phyloP scores from a whole-genome alignment of 1,284 basidiomycete species.

The Neolentinus lepideus region DNA sequence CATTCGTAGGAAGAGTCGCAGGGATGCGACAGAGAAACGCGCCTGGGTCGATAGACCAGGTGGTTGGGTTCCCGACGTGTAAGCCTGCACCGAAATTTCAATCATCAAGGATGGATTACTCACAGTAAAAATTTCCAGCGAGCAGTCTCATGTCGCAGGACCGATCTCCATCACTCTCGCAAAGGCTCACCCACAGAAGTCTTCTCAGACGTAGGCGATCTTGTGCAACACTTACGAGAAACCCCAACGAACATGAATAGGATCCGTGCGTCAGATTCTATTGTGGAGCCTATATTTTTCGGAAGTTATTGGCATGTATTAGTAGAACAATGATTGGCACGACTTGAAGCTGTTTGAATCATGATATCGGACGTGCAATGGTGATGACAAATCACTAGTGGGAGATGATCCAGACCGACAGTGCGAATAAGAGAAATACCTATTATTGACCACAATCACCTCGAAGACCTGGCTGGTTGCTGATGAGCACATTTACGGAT shows the following conservation, averaged over 20 bases:
- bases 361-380: not conserved
- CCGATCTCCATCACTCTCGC: not conserved
- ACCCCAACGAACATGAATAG: too few species aligned
- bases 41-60: not conserved
- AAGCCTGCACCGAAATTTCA: not conserved
- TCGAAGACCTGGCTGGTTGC: not conserved
- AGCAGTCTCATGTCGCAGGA: not conserved
- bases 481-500: not conserved
- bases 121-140: not conserved
- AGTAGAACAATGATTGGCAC: not conserved
- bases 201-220: too few species aligned
- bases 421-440: too few species aligned
- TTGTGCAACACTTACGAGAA: too few species aligned
- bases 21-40: not conserved
- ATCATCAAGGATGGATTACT: not conserved
- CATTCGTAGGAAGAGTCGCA: not conserved
- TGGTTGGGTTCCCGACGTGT: not conserved
- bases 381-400: too few species aligned
- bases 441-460: not conserved
- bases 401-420: too few species aligned
- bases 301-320: not conserved
- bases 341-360: not conserved
- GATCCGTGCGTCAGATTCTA: too few species aligned
- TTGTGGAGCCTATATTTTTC: too few species aligned
- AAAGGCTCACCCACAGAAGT: not conserved